Evolutionary conservation across 2,329 filamentous ascomycete genomes (phyloP), one percentile per base, ranked within the genome.

Genomic region (Cladosporium sp.): DNA sequence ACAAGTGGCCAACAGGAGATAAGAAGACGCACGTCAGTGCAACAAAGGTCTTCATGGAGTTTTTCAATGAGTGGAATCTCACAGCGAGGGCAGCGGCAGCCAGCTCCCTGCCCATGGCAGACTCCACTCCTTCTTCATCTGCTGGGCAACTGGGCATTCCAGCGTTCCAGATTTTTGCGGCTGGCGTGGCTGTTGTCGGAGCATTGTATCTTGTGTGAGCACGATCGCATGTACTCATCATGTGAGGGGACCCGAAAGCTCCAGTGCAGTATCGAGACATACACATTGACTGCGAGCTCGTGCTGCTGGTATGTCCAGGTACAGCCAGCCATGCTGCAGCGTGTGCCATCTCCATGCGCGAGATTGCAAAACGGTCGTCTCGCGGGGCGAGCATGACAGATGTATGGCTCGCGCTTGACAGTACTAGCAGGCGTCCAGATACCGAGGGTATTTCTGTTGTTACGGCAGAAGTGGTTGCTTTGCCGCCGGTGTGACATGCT

Each of bases 1-100:
- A 80, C 67, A 70, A 74, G 14, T 81, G 78, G 79, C 77, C 78
- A 1, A 77, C 31, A 62, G 49, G 57, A 50, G 33, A 64, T 49
- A 46, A 28, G 33, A 64, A 65, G 18, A 67, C 70, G 16, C 69
- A 65, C 49, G 52, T 71, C 61, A 69, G 72, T 29, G 72, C 67
- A 11, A 72, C 72, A 26, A 67, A 66, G 35, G 26, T 72, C 26
- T 65, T 72, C 31, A 67, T 71, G 31, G 66, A 70, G 1, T 73
- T 71, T 57, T 73, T 70, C 60, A 66, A 66, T 16, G 66, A 65
- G 21, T 69, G 69, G 50, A 74, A 69, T 2, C 64, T 71, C 2
- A 68, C 61, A 8, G 23, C 33, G 26, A 55, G 61, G 12, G 23
- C 53, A 2, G 50, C 50, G 18, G 61, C 26, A 21, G 26, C 23